Percentiles rank a stretch among this genome's conserved stretches.
Conservation (phyloP, 148 eudicot genomes). For the Heliosperma pusillum region DNA sequence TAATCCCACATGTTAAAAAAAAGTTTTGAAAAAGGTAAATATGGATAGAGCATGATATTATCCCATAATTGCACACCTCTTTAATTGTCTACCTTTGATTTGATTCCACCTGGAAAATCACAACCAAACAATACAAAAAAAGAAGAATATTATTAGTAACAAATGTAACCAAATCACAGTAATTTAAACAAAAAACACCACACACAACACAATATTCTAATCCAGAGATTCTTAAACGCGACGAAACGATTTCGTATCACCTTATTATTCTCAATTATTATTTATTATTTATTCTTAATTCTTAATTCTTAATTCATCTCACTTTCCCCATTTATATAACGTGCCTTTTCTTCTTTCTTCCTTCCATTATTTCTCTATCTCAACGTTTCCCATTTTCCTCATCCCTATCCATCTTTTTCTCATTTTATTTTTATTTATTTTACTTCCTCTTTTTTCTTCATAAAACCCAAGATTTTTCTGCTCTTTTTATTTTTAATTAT, state of each 20-base stretch:
- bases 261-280: not conserved
- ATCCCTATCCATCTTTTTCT: slow-evolving; percentile 15
- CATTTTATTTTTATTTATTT: not conserved
- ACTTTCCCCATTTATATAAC: not conserved
- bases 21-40: not conserved
- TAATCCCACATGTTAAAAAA: not conserved
- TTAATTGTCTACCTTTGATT: slow-evolving; percentile 7
- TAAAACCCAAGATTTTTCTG: not conserved
- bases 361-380: not conserved
- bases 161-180: not conserved
- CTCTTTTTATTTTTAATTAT: not conserved
- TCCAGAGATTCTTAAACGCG: slow-evolving; percentile 31
- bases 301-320: too few species aligned
- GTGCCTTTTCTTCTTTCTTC: not conserved
- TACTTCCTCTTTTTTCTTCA: not conserved
- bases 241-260: slow-evolving; percentile 35
- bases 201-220: slow-evolving; percentile 10
- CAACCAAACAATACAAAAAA: not conserved
- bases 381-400: slow-evolving; percentile 18
- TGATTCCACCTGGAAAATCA: not conserved
- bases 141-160: slow-evolving; percentile 4
- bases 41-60: not conserved
- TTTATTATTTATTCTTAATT: not conserved
- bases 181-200: not conserved
- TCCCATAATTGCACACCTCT: not conserved